These are phyloP conservation scores for Puccinia coronata DNA, from an alignment of 1,284 basidiomycete genomes.

Conservation along the genomic window DNA sequence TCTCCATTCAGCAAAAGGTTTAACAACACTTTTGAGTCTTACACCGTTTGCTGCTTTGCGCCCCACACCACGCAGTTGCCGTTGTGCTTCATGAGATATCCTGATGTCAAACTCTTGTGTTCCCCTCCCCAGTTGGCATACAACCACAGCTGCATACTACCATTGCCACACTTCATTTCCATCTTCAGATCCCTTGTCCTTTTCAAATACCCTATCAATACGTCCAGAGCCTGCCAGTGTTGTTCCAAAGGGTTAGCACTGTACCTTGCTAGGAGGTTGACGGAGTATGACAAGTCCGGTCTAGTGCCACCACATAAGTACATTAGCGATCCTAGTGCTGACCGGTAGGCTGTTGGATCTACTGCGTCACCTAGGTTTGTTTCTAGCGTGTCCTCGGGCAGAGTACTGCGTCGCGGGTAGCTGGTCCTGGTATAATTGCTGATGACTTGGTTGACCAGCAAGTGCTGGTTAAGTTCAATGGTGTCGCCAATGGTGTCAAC, in stretches of 20 bases:
- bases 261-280: slow-evolving; percentile 11
- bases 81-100: not conserved
- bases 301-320: slow-evolving; percentile 16
- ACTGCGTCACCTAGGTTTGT: not conserved
- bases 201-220: slow-evolving; percentile 7
- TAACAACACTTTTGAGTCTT: no score
- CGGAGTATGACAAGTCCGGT: slow-evolving; percentile 13
- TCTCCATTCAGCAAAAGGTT: no score
- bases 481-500: not conserved
- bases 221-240: no score
- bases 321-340: slow-evolving; percentile 1
- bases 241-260: not conserved
- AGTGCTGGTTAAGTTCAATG: not conserved
- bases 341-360: not conserved
- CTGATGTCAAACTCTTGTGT: not conserved
- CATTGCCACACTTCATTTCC: not conserved
- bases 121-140: slow-evolving; percentile 34
- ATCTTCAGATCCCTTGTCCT: not conserved
- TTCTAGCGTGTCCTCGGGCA: not conserved
- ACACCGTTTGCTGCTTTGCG: no score
- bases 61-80: slow-evolving; percentile 13
- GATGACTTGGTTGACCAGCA: not conserved
- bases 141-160: not conserved
- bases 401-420: not conserved
- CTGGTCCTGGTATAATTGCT: not conserved